phyloP scores from a whole-genome alignment of 164 flowering plant species.

The Hamamelis virginiana region DNA sequence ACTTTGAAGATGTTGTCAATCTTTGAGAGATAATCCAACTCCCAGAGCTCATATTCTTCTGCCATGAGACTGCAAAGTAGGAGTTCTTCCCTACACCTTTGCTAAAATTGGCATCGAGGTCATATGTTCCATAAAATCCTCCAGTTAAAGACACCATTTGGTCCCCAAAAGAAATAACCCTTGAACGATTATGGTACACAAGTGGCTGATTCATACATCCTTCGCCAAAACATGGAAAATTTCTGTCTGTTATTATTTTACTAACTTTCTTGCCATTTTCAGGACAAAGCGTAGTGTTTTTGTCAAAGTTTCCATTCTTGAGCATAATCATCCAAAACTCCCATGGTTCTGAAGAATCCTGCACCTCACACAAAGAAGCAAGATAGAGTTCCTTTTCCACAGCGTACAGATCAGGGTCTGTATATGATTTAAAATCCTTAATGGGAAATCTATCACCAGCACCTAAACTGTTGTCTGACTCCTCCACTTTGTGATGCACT shows the following conservation, averaged over 20 bases:
- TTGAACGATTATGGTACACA: conserved; percentile 25
- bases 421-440: conserved; percentile 12
- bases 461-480: conserved; percentile 25
- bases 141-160: conserved; percentile 12
- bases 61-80: conserved; percentile 26
- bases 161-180: conserved; percentile 3
- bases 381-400: conserved; percentile 32
- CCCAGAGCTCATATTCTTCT: conserved; percentile 23
- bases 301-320: conserved; percentile 44
- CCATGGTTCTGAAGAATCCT: conserved; percentile 24
- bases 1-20: conserved; percentile 28
- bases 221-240: conserved; percentile 36
- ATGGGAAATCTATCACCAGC: conserved; percentile 26
- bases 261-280: conserved; percentile 29
- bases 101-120: conserved; percentile 20
- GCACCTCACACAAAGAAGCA: conserved; percentile 26
- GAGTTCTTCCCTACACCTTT: conserved; percentile 15
- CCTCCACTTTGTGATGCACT: conserved; percentile 24
- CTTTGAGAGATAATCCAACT: conserved; percentile 29
- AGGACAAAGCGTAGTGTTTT: conserved; percentile 29
- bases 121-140: conserved; percentile 28
- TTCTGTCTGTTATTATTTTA: conserved; percentile 23
- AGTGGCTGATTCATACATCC: conserved; percentile 39
- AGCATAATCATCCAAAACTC: conserved; percentile 45
- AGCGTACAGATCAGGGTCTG: conserved; percentile 29